phyloP scores from a whole-genome alignment of 2,329 filamentous ascomycete genomes.

The Aspergillus japonicus region DNA sequence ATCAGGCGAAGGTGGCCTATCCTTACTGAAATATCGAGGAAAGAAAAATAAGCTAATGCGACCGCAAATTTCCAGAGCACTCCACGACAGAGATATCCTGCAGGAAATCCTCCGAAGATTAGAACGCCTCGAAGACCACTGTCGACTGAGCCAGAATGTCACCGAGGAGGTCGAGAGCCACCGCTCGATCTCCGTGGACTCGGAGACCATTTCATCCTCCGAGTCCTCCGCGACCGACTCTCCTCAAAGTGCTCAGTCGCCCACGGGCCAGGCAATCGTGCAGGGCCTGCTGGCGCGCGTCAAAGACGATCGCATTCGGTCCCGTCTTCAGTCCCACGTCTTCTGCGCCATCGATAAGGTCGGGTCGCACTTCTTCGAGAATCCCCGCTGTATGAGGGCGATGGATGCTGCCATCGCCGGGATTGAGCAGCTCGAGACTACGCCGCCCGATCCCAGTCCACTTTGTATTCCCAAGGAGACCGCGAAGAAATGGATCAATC shows the following conservation, averaged over 20 bases:
- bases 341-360: constrained; percentile 14
- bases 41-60: background rate
- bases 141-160: background rate
- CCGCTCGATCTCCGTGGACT: constrained; percentile 3
- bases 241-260: background rate
- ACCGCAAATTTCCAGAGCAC: background rate
- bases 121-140: constrained; percentile 18
- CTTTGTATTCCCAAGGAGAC: constrained; percentile 11
- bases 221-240: background rate
- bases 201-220: background rate
- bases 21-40: too few relatives aligned
- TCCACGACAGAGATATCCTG: constrained; percentile 11
- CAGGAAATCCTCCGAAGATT: constrained; percentile 13
- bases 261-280: background rate
- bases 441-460: background rate
- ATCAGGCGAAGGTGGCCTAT: constrained; percentile 11
- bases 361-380: constrained; percentile 13
- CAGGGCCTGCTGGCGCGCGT: constrained; percentile 2
- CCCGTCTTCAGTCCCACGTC: constrained; percentile 11
- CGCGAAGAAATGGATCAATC: constrained; percentile 8
- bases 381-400: constrained; percentile 10
- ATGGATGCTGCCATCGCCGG: constrained; percentile 13
- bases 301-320: constrained; percentile 1
- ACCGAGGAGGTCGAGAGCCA: background rate
- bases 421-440: constrained; percentile 7